A percentile compares a stretch with the other conserved stretches of the same genome.
Evolutionary conservation across 129 eudicot genomes (phyloP).

Genomic region (Artemisia tridentata): DNA sequence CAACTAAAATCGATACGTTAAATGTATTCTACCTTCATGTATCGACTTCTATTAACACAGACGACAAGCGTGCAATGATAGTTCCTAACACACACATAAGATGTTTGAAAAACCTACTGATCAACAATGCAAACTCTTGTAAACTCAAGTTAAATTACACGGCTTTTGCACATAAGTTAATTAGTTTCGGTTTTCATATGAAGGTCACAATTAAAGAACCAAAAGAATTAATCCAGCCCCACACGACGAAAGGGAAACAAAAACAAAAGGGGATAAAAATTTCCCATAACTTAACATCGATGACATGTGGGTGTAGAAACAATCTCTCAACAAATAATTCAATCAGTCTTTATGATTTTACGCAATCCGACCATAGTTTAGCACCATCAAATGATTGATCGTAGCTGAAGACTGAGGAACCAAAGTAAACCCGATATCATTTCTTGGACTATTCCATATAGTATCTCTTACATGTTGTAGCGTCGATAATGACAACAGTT

Average conservation of each 20-base stretch:
- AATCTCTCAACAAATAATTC: conserved; percentile 10
- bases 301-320: conserved; percentile 21
- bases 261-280: conserved; percentile 21
- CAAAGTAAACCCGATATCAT: conserved; percentile 26
- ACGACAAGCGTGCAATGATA: background rate
- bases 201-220: conserved; percentile 23
- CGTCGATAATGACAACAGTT: conserved; percentile 51
- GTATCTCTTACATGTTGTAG: conserved; percentile 77
- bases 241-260: conserved; percentile 23
- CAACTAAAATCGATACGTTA: too few species aligned
- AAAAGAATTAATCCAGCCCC: conserved; percentile 27
- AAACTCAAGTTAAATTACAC: conserved; percentile 26
- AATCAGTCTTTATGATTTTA: conserved; percentile 6
- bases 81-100: background rate
- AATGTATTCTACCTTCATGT: background rate
- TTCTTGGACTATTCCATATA: conserved; percentile 52
- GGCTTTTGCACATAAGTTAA: conserved; percentile 14
- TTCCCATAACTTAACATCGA: conserved; percentile 35
- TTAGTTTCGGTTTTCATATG: conserved; percentile 19
- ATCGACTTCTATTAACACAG: background rate
- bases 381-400: conserved; percentile 51
- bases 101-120: background rate
- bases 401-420: conserved; percentile 34
- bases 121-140: background rate
- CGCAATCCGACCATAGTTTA: conserved; percentile 48